Evolutionary conservation across 169 alveolate species (phyloP).

Genomic region (Eimeria zaria): DNA sequence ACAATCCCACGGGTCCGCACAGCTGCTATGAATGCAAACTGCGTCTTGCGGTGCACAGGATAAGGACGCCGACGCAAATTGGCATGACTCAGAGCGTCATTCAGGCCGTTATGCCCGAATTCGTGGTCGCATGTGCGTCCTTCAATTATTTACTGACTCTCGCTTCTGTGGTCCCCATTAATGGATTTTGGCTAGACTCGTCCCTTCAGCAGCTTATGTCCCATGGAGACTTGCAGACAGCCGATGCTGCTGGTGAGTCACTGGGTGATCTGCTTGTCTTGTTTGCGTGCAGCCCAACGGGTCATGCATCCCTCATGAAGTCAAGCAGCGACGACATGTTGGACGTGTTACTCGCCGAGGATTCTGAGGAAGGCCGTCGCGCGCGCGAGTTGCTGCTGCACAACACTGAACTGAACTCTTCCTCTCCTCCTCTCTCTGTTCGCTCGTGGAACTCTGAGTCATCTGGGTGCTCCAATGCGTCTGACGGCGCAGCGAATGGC

Average conservation of each 20-base stretch:
- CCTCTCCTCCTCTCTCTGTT: conserved; percentile 46
- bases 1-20: too few species aligned
- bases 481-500: background rate
- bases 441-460: conserved; percentile 25
- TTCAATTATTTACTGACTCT: background rate
- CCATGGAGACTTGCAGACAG: background rate
- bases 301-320: conserved; percentile 82
- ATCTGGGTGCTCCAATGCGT: background rate
- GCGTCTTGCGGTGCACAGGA: conserved; percentile 58
- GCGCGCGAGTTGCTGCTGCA: conserved; percentile 82
- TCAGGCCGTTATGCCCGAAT: conserved; percentile 83
- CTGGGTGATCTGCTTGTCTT: background rate
- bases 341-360: conserved; percentile 59
- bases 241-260: background rate
- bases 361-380: conserved; percentile 78
- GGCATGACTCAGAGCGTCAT: conserved; percentile 82
- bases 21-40: background rate
- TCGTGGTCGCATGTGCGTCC: conserved; percentile 75
- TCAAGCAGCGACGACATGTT: conserved; percentile 79
- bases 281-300: conserved; percentile 74
- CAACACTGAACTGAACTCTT: conserved; percentile 60
- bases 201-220: background rate
- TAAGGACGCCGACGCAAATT: conserved; percentile 73
- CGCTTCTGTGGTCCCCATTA: background rate
- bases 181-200: background rate